Percentiles rank a stretch among this genome's conserved stretches.
Conservation (phyloP, 2,329 filamentous ascomycete species). For the Cytospora chrysosperma region DNA sequence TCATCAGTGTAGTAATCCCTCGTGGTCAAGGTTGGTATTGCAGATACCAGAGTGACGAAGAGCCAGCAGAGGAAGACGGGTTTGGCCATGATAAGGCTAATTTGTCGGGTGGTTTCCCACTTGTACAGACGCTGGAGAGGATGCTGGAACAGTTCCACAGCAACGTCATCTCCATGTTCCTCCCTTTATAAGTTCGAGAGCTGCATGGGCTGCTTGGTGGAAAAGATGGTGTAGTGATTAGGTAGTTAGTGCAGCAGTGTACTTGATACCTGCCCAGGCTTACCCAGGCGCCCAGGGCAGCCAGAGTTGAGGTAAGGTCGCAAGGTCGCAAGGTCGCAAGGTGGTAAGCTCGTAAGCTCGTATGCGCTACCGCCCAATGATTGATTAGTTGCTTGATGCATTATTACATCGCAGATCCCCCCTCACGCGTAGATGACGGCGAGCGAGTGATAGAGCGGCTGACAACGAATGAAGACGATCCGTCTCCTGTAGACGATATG, state of each 20-base stretch:
- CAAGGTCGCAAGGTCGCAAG: too few relatives aligned
- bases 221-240: too few relatives aligned
- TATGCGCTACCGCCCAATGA: not conserved
- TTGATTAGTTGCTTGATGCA: not conserved
- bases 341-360: too few relatives aligned
- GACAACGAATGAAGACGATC: not conserved
- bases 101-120: not conserved
- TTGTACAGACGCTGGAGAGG: not conserved
- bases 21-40: not conserved
- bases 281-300: too few relatives aligned
- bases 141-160: not conserved
- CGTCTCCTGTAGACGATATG: too few relatives aligned
- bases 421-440: not conserved
- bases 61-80: slow-evolving; percentile 22
- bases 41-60: slow-evolving; percentile 23
- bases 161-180: not conserved
- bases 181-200: too few relatives aligned
- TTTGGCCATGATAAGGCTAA: slow-evolving; percentile 14
- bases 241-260: too few relatives aligned
- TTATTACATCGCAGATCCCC: not conserved
- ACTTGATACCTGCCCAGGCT: too few relatives aligned
- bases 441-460: not conserved
- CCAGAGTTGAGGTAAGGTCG: not conserved
- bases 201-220: too few relatives aligned
- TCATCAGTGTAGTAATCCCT: slow-evolving; percentile 31